phyloP scores from a whole-genome alignment of 345 rosid genomes.

The Bruguiera sexangula region DNA sequence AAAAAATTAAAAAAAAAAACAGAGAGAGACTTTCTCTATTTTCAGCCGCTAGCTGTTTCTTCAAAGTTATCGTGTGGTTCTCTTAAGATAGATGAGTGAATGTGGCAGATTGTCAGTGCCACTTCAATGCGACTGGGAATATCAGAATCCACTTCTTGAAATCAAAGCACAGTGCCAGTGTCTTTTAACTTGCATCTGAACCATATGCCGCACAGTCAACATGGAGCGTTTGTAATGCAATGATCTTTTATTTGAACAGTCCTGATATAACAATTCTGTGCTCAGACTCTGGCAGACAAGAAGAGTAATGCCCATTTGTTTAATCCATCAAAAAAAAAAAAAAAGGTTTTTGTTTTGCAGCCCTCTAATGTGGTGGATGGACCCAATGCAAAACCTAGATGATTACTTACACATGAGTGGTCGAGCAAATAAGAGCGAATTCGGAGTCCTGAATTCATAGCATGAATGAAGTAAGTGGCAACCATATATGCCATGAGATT shows the following conservation, averaged over 20 bases:
- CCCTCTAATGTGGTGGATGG: conserved; percentile 8
- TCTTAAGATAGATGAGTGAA: not conserved
- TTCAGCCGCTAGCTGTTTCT: no score
- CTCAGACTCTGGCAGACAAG: not conserved
- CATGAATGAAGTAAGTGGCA: no score
- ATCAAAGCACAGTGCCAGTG: not conserved
- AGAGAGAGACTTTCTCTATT: no score
- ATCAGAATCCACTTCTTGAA: not conserved
- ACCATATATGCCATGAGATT: no score
- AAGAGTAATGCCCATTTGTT: not conserved
- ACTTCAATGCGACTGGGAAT: not conserved
- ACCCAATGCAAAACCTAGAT: not conserved
- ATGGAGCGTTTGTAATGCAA: not conserved
- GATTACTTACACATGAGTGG: not conserved
- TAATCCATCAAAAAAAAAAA: not conserved
- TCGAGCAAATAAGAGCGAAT: not conserved
- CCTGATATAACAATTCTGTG: not conserved
- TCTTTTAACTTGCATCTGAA: not conserved
- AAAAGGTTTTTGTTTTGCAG: not conserved
- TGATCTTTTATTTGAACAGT: not conserved
- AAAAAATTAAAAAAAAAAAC: no score
- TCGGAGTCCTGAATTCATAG: no score
- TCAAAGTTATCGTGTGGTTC: no score
- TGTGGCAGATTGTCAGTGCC: conserved; percentile 7
- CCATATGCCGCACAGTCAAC: not conserved